A percentile compares a stretch with the other conserved stretches of the same genome.
These are phyloP conservation scores for Chamaecrista fasciculata DNA, from an alignment of 306 rosid species.

Conservation along the genomic window DNA sequence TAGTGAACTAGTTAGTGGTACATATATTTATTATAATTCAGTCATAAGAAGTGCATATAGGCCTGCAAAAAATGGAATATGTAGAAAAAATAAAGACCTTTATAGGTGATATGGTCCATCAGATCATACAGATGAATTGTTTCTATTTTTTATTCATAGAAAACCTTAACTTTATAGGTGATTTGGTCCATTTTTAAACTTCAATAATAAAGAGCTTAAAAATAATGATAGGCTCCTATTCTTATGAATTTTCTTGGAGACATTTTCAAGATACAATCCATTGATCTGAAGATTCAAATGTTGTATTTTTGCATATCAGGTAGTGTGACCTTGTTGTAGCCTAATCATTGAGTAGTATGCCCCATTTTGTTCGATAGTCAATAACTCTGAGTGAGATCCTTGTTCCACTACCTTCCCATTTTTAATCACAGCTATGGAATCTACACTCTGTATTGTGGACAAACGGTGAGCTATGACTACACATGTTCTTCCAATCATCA, in stretches of 20 bases:
- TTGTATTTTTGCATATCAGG: slow-evolving; percentile 1
- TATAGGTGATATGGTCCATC: too few species aligned
- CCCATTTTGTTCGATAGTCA: slow-evolving; percentile 44
- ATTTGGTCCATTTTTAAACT: background rate
- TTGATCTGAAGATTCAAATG: background rate
- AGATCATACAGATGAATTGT: background rate
- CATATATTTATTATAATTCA: too few species aligned
- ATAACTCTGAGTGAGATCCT: slow-evolving; percentile 55
- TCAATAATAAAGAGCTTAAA: background rate
- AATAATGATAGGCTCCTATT: background rate
- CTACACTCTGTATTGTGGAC: slow-evolving; percentile 65
- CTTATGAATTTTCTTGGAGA: background rate
- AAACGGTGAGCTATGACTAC: slow-evolving; percentile 71
- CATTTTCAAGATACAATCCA: background rate
- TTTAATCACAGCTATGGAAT: slow-evolving; percentile 57
- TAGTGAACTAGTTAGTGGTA: too few species aligned
- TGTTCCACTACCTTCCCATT: slow-evolving; percentile 62
- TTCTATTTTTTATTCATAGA: background rate
- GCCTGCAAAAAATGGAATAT: too few species aligned
- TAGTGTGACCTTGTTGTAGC: slow-evolving; percentile 45
- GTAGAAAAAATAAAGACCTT: too few species aligned
- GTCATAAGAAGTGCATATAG: too few species aligned
- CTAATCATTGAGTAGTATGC: slow-evolving; percentile 57
- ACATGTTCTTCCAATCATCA: slow-evolving; percentile 79
- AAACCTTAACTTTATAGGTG: background rate